Evolutionary conservation across 2,329 filamentous ascomycete species (phyloP), one percentile per base, ranked within the genome.

Genomic region (Phialocephala sp.): DNA sequence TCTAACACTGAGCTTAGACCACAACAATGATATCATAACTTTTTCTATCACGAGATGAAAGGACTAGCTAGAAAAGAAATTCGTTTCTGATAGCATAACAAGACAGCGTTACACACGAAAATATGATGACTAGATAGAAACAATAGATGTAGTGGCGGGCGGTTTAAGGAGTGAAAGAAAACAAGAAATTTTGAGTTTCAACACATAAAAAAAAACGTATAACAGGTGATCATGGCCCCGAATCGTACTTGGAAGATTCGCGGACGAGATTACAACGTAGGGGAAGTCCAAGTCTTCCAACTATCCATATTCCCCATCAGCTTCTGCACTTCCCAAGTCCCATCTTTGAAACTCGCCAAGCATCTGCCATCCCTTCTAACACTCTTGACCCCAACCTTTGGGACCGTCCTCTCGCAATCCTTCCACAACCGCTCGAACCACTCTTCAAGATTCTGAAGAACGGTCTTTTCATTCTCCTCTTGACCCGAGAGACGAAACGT

Each of bases 211-310:
- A 43, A 45, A 8, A 45, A 45, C 43, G 45, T 50, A 22, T 22
- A 27, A 54, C 3, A 54, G 11, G 8, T 50, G 22, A 18, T 35
- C 12, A 12, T 15, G 27, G 11, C 14, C 24, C 11, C 22, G 24
- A 54, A 14, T n/a, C 27, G 18, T 22, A 54, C 22, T n/a, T n/a
- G 24, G 24, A 54, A 54, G 50, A 54, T 8, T 18, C 24, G 4
- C 18, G 12, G 37, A 14, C 50, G 9, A 6, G 27, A 54, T 54
- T 24, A 32, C 50, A 27, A 22, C 50, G 22, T 35, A 54, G 41
- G 22, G 35, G 68, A 65, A 24, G 37, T 43, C 70, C 70, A 72
- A 4, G 45, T 66, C 50, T 69, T 69, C 70, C 70, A 72, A 57
- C 43, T 32, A 20, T 55, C 58, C 70, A 72, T 70, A 65, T 67